These are phyloP conservation scores for Hypoxylon cercidicola DNA, from an alignment of 495 filamentous ascomycete species.

Conservation along the genomic window DNA sequence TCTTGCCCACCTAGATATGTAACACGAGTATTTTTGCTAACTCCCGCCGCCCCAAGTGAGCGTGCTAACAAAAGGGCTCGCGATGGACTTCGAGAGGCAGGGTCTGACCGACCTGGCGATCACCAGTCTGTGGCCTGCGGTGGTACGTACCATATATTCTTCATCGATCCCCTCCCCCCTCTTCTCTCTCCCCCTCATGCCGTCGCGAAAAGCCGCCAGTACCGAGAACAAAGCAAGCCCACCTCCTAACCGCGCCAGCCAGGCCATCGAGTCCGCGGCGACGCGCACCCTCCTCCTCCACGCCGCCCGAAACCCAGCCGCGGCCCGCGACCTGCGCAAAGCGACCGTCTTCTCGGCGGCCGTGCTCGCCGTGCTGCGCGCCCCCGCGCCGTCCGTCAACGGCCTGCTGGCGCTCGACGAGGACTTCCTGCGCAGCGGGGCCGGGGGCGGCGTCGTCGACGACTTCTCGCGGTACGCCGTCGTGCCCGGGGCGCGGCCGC, in stretches of 20 bases:
- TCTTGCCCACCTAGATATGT: too few relatives aligned
- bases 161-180: background rate
- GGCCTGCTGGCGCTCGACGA: conserved; percentile 81
- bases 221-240: too few relatives aligned
- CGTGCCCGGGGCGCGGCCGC: conserved; percentile 69
- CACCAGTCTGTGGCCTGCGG: conserved; percentile 84
- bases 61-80: conserved; percentile 81
- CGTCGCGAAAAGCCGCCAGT: background rate
- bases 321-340: conserved; percentile 69
- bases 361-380: conserved; percentile 75
- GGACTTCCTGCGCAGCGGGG: conserved; percentile 76
- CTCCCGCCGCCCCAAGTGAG: too few relatives aligned
- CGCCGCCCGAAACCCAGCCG: conserved; percentile 58
- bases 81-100: conserved; percentile 82
- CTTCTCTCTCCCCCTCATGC: background rate
- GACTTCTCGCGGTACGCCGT: conserved; percentile 80
- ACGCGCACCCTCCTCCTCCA: conserved; percentile 62
- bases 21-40: too few relatives aligned
- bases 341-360: conserved; percentile 83
- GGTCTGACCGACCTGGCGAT: conserved; percentile 75
- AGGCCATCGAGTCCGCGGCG: conserved; percentile 79
- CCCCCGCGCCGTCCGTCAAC: conserved; percentile 70
- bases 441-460: conserved; percentile 63
- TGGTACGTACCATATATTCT: conserved; percentile 56
- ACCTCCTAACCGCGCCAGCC: too few relatives aligned